These are phyloP conservation scores for Aechmea fasciata DNA, from an alignment of 176 grass and related monocot species.

Conservation along the genomic window DNA sequence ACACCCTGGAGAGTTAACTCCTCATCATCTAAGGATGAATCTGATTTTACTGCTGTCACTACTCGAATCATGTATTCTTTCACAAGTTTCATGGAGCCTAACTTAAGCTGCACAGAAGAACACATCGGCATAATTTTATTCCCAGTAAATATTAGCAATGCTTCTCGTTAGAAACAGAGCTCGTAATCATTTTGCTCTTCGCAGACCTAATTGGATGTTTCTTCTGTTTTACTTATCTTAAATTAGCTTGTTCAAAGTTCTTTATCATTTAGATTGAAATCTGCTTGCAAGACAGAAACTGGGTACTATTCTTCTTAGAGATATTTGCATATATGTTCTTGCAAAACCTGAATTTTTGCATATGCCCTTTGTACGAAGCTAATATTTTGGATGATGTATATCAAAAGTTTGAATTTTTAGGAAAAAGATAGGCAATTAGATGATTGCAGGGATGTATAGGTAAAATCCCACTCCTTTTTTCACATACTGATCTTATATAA, in stretches of 20 bases:
- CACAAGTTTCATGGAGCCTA: constrained; percentile 79
- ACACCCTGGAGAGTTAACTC: constrained; percentile 67
- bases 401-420: no score
- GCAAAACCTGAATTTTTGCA: no score
- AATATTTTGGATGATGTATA: no score
- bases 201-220: not conserved
- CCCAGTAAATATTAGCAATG: not conserved
- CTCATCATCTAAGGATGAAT: constrained; percentile 71
- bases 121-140: constrained; percentile 1
- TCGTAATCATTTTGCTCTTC: constrained; percentile 13
- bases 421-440: no score
- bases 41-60: constrained; percentile 53
- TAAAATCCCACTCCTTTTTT: constrained; percentile 8
- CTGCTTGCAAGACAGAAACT: not conserved
- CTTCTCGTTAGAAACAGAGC: constrained; percentile 16
- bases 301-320: not conserved
- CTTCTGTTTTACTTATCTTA: not conserved
- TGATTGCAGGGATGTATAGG: not conserved
- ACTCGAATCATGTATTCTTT: constrained; percentile 79
- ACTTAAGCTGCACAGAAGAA: constrained; percentile 61
- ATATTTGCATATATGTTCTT: no score
- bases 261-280: not conserved
- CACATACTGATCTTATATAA: constrained; percentile 2
- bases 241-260: not conserved
- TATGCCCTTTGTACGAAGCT: no score